Evolutionary conservation across 1,139 yeast species (phyloP), one percentile per base, ranked within the genome.

Genomic region (Zygoascus sp.): DNA sequence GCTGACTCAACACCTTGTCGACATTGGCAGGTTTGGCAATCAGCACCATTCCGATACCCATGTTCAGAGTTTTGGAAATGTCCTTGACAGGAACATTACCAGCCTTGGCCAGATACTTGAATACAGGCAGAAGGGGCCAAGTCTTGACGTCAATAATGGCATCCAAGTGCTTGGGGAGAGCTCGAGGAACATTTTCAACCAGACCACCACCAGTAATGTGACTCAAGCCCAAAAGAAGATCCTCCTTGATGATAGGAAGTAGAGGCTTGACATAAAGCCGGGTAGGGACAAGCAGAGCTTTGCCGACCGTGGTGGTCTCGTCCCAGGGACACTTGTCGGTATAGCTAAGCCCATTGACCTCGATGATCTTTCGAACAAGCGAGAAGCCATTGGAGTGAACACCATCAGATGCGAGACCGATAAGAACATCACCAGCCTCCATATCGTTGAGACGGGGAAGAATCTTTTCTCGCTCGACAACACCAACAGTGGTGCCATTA

Each of bases 131-230:
- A 36, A 92, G 83, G 56, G 80, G 77, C 96, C 97, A 90, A 9
- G 79, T 69, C 47, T 71, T 71, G 63, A 86, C 80, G 64, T 92
- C 96, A 46, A 94, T 79, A 56, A 73, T 74, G 15, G 97, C 98
- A 61, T 83, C 82, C 55, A 92, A 72, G 58, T 80, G 69, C 53
- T 79, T 71, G 53, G 98, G 98, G 54, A 94, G 74, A 22, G 96
- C 94, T 65, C 99, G 81, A 47, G 99, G 99, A 50, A 92, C 81
- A 67, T 94, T 94, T 68, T 94, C 99, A 32, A 92, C 83, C 45
- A 94, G 75, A 50, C 99, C 99, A 62, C 99, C 99, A 52, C 99
- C 99, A 20, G 99, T 94, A 60, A 94, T 92, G 65, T 94, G 96
- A 5, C 98, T 96, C 64, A 94, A 76, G 51, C 97, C 99, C 50